Percentiles rank a stretch among this genome's conserved stretches.
Conservation (phyloP, 306 rosid genomes). For the Vicia villosa region DNA sequence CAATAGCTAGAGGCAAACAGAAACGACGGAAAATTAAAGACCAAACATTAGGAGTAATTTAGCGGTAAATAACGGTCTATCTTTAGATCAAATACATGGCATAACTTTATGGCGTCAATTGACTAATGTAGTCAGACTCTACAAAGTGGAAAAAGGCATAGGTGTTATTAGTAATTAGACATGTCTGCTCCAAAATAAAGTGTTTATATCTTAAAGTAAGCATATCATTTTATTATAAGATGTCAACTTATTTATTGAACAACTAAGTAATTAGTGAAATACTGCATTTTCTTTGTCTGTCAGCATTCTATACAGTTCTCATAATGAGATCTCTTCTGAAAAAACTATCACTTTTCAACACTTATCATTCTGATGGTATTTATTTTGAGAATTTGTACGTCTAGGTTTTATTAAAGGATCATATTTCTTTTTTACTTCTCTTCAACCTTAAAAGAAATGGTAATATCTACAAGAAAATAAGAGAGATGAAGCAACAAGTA, state of each 20-base stretch:
- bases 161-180: neutral
- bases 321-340: neutral
- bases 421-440: neutral
- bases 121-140: neutral
- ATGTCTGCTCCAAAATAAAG: neutral
- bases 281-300: conserved; percentile 3
- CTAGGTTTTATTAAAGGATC: neutral
- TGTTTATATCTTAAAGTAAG: neutral
- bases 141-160: neutral
- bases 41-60: neutral
- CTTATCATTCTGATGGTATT: neutral
- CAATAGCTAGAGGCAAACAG: too few relatives aligned
- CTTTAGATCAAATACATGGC: neutral
- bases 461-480: neutral
- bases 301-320: neutral
- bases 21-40: neutral
- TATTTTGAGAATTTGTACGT: neutral
- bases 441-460: conserved; percentile 12
- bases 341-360: neutral
- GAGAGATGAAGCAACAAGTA: too few relatives aligned
- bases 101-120: neutral
- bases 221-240: neutral
- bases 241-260: neutral
- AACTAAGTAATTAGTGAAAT: neutral
- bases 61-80: neutral